Base-by-base conservation (phyloP, 306 rosid species). In the Malus sylvestris region DNA sequence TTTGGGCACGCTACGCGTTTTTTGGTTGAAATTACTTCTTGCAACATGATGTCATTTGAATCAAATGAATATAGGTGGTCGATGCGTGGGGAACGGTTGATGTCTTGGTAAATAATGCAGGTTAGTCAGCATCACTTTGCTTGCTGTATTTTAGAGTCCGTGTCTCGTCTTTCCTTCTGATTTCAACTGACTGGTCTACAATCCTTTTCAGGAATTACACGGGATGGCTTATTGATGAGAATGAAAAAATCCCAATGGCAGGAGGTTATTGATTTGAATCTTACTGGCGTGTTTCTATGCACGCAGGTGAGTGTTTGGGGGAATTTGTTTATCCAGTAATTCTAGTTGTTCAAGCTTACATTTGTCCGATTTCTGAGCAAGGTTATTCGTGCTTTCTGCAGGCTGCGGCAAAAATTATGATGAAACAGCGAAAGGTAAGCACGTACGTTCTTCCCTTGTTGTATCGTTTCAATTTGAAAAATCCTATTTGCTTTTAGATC, bases 71-170 rank as follows among this genome's bases (percentile, higher is more conserved):
- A 58, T 85, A 94, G 98, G 96, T 82, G 51, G 79, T 89, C 69
- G 95, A 94, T 90, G 91, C 90, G 65, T 94, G 98, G 96, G 98
- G 98, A 81, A 92, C 97, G 23, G 87, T 94, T 78, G 98, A 95
- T 87, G 80, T 92, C 52, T 84, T 92, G 87, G 82, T 92, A 61
- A 95, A 95, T 81, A 95, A 95, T 87, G 98, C 98, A 53, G 98
- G 97, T 89, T 52, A 70, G 60, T 89, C 60, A 71, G 60, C 66
- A 52, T 23, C 68, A 81, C 8, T 29, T 25, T 53, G 8, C 13
- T 67, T 59, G 27, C 67, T 52, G 29, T 14, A 42, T 30, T 30
- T 72, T 16, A 40, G 15, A 18, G 45, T 29, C 51, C 51, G 33
- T 68, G 62, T 33, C 64, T 18, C 1, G 7, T 60, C 67, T 5